Base-by-base conservation (phyloP, 1,284 basidiomycete species). In the Filobasidium uniguttulatum region DNA sequence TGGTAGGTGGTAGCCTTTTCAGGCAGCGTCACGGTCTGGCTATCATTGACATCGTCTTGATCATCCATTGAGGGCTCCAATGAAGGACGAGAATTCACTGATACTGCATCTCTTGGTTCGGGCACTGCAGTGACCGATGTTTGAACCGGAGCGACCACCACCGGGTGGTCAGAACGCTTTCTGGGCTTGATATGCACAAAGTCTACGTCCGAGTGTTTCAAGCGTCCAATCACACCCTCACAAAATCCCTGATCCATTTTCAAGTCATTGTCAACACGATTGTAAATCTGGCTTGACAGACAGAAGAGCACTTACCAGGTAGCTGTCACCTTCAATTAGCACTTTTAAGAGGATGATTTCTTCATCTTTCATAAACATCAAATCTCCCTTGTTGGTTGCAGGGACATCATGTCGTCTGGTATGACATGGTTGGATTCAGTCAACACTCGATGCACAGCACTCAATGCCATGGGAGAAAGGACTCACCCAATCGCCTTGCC, bases 321-420 rank as follows among this genome's bases (percentile, higher is more conserved):
- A 54, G 1, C 36, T 43, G 17, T 33, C 14, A 6, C 37, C 49
- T 20, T 49, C 49, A 17, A 46, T 33, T 20, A 54, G 25, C 6
- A 37, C 46, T 15, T 50, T 46, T 17, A 54, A 35, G 12, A 54
- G 41, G 5, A 47, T 43, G 25, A 54, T 54, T 20, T 47, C 46
- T 26, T 54, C 53, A 9, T 49, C 53, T 22, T 46, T 41, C n/a
- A 54, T 28, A 20, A 54, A 54, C 53, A 54, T 54, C 14, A 54
- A 38, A 17, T 54, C 53, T 35, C 53, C 53, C 36, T 50, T 47
- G 15, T 33, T 35, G 12, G 38, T 36, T 10, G 53, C 53, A 4
- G 51, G 44, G 22, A 30, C 46, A 35, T 54, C 53, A 19, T 44
- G 30, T 28, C 30, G 20, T 19, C 53, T 54, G 20, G n/a, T 33